Evolutionary conservation across 164 flowering plant species (phyloP).

Genomic region (Cinnamomum chago): DNA sequence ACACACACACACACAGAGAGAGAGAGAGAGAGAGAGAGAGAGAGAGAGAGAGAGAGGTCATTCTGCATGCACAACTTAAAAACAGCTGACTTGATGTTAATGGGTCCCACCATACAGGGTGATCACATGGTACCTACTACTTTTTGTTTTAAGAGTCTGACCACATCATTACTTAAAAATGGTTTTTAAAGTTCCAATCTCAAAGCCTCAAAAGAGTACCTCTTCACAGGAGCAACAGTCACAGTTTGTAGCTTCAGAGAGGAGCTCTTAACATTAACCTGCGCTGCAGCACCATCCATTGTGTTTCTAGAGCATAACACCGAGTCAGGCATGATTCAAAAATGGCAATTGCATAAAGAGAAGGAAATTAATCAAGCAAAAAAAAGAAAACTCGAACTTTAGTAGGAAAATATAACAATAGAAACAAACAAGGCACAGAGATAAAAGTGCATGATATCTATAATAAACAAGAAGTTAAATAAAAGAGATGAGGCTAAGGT

Average conservation of each 20-base stretch:
- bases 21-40: not conserved
- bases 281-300: slow-evolving; percentile 22
- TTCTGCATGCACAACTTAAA: not conserved
- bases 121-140: not conserved
- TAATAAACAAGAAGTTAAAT: too few species aligned
- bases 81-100: not conserved
- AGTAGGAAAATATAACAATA: not conserved
- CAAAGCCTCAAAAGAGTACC: slow-evolving; percentile 31
- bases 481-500: too few species aligned
- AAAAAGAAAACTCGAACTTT: not conserved
- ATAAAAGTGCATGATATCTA: too few species aligned
- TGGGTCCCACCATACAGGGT: not conserved
- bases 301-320: slow-evolving; percentile 27
- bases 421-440: too few species aligned
- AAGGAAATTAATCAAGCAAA: not conserved
- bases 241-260: slow-evolving; percentile 30
- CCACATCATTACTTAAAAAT: not conserved
- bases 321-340: not conserved
- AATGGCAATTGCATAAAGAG: not conserved
- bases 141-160: not conserved
- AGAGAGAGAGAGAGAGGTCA: not conserved
- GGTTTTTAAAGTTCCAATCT: not conserved
- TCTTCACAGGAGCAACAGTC: slow-evolving; percentile 45
- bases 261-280: slow-evolving; percentile 10
- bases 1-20: too few species aligned